phyloP scores from a whole-genome alignment of 2,329 filamentous ascomycete genomes.

The Apiospora aurea region DNA sequence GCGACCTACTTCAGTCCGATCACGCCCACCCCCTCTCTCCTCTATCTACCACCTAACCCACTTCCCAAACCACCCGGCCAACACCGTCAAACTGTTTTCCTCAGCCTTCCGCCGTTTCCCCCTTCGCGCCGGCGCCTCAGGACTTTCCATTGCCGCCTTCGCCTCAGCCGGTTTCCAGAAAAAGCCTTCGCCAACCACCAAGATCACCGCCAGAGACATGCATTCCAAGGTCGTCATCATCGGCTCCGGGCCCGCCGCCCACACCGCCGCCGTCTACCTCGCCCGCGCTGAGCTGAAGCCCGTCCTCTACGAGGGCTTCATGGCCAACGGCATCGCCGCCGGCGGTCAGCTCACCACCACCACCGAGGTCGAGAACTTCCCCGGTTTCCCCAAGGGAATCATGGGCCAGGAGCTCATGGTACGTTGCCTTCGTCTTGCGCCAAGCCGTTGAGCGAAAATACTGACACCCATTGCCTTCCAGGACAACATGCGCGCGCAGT shows the following conservation, averaged over 20 bases:
- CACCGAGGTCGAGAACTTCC: constrained; percentile 98
- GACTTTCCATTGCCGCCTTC: constrained; percentile 76
- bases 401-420: constrained; percentile 89
- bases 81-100: constrained; percentile 89
- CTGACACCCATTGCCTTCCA: constrained; percentile 35
- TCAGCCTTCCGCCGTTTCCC: constrained; percentile 75
- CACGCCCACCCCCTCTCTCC: background rate
- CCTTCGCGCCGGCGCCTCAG: constrained; percentile 75
- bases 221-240: constrained; percentile 93
- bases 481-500: constrained; percentile 93
- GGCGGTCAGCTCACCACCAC: constrained; percentile 98
- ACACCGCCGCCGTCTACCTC: constrained; percentile 96
- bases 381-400: constrained; percentile 90
- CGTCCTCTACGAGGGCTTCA: constrained; percentile 96
- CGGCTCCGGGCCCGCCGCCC: constrained; percentile 95
- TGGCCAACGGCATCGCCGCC: constrained; percentile 94
- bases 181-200: constrained; percentile 41
- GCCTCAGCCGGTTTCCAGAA: constrained; percentile 68
- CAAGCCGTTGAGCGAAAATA: background rate
- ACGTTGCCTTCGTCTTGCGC: constrained; percentile 34
- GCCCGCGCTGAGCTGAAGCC: constrained; percentile 93
- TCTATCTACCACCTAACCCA: background rate
- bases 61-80: constrained; percentile 9
- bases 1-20: background rate
- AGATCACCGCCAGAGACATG: constrained; percentile 66